Evolutionary conservation across 2,329 filamentous ascomycete genomes (phyloP), one percentile per base, ranked within the genome.

Genomic region (Calcarisporium arbuscula): DNA sequence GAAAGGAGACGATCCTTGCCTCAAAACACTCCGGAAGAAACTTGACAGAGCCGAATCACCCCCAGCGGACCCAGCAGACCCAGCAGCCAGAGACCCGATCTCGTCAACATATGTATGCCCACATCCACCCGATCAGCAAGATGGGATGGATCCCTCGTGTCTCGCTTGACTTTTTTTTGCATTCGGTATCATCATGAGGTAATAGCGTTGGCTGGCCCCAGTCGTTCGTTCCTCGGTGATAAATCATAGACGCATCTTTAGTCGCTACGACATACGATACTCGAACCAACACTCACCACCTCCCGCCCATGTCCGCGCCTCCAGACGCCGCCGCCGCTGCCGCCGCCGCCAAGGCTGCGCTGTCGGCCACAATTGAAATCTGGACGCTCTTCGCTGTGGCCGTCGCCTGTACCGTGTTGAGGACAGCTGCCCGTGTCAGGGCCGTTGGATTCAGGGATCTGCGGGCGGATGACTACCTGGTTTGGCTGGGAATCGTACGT

Each of bases 391-490:
- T 77, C 14, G 66, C 54, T 0, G 44, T 77, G 17, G 72, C 67
- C 6, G 51, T 73, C 14, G 34, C 64, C 20, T 46, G 74, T 29
- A 76, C 77, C 10, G 48, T 50, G 7, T 46, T 80, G 9, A 64
- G 77, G 20, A 64, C 67, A 2, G 66, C 63, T 33, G 64, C 71
- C 8, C 61, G 77, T 30, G 58, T 69, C 44, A 58, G 50, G 20
- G 53, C 59, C 9, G 65, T 68, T 3, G 74, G 76, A 11, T 55
- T 67, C 23, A 57, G 53, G 36, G 61, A 63, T n/a, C 65, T 80
- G 36, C 62, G 67, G 43, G 58, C 65, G 2, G 77, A 80, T 50
- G 77, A 82, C 41, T 78, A 73, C 45, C 48, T 81, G 19, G 74
- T 78, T 55, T 53, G 69, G 28, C n/a, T 75, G 14, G 73, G 68